A percentile compares a stretch with the other conserved stretches of the same genome.
These are phyloP conservation scores for Colletotrichum siamense DNA, from an alignment of 2,329 filamentous ascomycete species.

Conservation along the genomic window DNA sequence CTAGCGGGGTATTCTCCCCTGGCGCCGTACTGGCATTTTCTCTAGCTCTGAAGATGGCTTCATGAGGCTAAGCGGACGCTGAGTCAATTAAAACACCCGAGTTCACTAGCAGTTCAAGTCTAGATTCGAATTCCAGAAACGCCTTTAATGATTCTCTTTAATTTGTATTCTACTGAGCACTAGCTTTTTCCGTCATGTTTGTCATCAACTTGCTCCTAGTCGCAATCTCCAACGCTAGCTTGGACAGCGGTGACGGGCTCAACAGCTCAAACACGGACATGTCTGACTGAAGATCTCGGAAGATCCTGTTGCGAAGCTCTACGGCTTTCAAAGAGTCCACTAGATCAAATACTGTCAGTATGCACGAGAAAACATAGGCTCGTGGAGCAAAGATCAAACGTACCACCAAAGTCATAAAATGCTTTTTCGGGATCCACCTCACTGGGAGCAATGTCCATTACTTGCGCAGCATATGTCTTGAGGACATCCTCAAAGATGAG, in stretches of 20 bases:
- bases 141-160: fast-evolving
- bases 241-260: conserved; percentile 1
- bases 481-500: not conserved
- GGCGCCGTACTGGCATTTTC: not conserved
- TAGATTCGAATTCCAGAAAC: fast-evolving
- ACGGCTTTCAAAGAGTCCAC: conserved; percentile 6
- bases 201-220: not conserved
- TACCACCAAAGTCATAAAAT: conserved; percentile 14
- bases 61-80: fast-evolving
- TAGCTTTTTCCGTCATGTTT: not conserved
- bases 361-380: not conserved
- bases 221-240: not conserved
- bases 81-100: not conserved
- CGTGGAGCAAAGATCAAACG: not conserved
- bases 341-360: not conserved
- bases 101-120: not conserved
- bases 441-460: not conserved
- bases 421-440: conserved; percentile 3
- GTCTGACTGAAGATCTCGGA: not conserved
- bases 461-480: not conserved
- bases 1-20: not conserved
- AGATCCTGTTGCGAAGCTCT: conserved; percentile 1
- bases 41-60: not conserved
- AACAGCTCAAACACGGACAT: conserved; percentile 7
- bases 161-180: not conserved